phyloP scores from a whole-genome alignment of 2,329 filamentous ascomycete genomes.

The Westerdykella aurantiaca region DNA sequence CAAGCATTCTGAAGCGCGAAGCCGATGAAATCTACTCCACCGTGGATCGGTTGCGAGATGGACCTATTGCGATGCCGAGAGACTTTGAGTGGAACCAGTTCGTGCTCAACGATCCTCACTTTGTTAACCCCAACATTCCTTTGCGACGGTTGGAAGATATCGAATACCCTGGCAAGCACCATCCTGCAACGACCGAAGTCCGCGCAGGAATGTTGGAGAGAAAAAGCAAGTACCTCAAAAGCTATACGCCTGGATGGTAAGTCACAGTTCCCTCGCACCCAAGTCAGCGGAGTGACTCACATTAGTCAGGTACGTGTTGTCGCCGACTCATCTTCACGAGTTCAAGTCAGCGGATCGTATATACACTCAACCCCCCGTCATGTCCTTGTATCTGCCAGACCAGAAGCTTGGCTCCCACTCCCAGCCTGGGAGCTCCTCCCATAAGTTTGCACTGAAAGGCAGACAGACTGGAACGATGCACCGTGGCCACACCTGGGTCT shows the following conservation, averaged over 20 bases:
- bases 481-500: conserved; percentile 66
- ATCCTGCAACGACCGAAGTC: conserved; percentile 77
- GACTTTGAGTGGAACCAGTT: conserved; percentile 88
- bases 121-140: conserved; percentile 78
- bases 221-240: conserved; percentile 98
- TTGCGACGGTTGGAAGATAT: conserved; percentile 75
- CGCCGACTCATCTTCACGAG: conserved; percentile 93
- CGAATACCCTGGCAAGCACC: conserved; percentile 83
- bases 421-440: conserved; percentile 71
- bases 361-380: conserved; percentile 74
- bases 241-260: conserved; percentile 91
- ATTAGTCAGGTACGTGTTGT: conserved; percentile 74
- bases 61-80: conserved; percentile 87
- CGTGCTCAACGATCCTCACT: conserved; percentile 72
- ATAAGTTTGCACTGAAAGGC: conserved; percentile 94
- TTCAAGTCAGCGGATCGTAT: conserved; percentile 97
- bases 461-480: conserved; percentile 91
- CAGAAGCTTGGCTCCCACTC: conserved; percentile 95
- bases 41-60: conserved; percentile 73
- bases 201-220: conserved; percentile 87
- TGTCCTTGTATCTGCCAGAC: conserved; percentile 92
- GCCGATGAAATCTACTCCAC: conserved; percentile 73
- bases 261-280: conserved; percentile 26
- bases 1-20: conserved; percentile 85
- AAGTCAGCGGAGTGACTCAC: conserved; percentile 6